phyloP scores from a whole-genome alignment of 2,329 filamentous ascomycete genomes.

The Cladosporium sp. region DNA sequence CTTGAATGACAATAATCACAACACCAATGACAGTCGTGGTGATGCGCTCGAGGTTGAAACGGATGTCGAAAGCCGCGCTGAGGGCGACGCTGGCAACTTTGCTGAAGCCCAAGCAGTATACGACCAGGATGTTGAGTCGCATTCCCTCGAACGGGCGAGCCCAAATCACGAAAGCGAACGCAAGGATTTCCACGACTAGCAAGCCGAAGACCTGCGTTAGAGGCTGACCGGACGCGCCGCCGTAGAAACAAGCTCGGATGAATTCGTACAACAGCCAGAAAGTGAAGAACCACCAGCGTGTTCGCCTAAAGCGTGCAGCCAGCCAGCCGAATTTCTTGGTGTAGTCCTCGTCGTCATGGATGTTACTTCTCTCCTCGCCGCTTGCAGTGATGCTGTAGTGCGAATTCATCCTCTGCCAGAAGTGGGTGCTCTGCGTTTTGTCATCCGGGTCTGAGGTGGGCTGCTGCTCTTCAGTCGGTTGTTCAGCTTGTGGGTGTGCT shows the following conservation, averaged over 20 bases:
- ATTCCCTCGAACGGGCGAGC: constrained; percentile 67
- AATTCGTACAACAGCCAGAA: constrained; percentile 70
- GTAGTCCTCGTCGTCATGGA: constrained; percentile 63
- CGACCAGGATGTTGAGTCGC: constrained; percentile 63
- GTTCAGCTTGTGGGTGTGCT: constrained; percentile 11
- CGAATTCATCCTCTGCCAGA: constrained; percentile 23
- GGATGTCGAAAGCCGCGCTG: constrained; percentile 64
- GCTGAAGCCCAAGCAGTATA: constrained; percentile 69
- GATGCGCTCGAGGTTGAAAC: constrained; percentile 61
- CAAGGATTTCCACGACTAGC: constrained; percentile 62
- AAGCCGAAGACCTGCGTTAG: constrained; percentile 67
- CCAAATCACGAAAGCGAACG: constrained; percentile 56
- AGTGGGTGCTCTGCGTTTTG: constrained; percentile 33
- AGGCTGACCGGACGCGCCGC: constrained; percentile 59
- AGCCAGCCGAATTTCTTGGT: constrained; percentile 70
- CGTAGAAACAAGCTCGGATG: constrained; percentile 67
- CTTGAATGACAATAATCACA: constrained; percentile 71
- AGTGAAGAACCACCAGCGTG: constrained; percentile 73
- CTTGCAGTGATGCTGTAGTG: constrained; percentile 23
- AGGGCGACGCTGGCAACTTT: constrained; percentile 68
- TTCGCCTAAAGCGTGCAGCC: constrained; percentile 63
- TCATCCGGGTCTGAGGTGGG: constrained; percentile 13
- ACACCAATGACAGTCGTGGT: constrained; percentile 67
- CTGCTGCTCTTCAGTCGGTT: constrained; percentile 8
- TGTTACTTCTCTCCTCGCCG: constrained; percentile 33